A percentile compares a stretch with the other conserved stretches of the same genome.
Conservation (phyloP, 1,139 yeast species). For the Hyphopichia burtonii region DNA sequence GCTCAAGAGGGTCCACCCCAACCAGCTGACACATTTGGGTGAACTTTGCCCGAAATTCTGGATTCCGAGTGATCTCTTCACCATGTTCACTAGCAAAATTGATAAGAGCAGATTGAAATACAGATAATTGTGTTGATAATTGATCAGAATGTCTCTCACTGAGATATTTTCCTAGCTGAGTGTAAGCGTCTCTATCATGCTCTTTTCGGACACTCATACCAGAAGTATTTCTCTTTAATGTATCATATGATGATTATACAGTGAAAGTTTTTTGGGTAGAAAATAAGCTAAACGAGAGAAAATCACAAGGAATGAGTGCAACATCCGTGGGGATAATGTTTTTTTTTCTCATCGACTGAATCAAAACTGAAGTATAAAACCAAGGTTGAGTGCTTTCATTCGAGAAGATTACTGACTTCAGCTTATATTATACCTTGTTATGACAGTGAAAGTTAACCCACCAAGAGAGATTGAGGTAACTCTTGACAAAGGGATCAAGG, state of each 20-base stretch:
- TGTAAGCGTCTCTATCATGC: conserved; percentile 27
- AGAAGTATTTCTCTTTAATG: background rate
- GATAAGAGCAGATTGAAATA: conserved; percentile 59
- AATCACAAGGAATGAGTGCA: no score
- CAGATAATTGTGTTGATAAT: conserved; percentile 56
- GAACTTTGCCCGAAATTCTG: conserved; percentile 67
- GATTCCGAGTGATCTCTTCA: conserved; percentile 60
- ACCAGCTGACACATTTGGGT: conserved; percentile 72
- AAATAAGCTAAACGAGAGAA: no score
- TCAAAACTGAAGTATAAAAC: no score
- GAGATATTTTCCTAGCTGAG: conserved; percentile 23
- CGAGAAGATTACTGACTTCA: no score
- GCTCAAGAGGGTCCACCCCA: conserved; percentile 79
- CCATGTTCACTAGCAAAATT: conserved; percentile 65
- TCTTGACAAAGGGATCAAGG: conserved; percentile 36
- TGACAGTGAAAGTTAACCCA: background rate
- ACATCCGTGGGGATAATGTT: no score
- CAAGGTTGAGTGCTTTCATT: no score
- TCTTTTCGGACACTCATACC: background rate
- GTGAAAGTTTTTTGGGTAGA: background rate
- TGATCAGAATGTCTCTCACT: conserved; percentile 47
- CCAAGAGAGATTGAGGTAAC: conserved; percentile 39
- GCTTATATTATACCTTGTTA: no score
- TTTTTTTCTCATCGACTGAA: no score
- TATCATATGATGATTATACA: background rate